Evolutionary conservation across 371 early-diverging fungal species (phyloP).

Genomic region (Blastocladiella emersonii): DNA sequence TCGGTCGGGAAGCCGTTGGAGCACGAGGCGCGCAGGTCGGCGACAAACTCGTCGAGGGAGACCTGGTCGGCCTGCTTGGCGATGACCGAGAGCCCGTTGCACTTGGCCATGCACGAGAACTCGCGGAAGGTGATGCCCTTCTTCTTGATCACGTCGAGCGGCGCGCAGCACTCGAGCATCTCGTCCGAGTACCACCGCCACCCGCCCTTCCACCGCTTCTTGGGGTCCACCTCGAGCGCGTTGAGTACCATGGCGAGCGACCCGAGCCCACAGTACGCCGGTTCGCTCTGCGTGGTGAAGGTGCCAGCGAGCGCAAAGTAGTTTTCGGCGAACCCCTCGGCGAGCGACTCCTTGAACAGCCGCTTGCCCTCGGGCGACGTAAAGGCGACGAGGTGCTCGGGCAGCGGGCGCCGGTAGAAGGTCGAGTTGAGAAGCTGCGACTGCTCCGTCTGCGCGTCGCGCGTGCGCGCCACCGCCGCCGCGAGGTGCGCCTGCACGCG

Average conservation of each 20-base stretch:
- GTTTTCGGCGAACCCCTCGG: slow-evolving; percentile 56
- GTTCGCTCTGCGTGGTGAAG: slow-evolving; percentile 27
- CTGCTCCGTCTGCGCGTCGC: background rate
- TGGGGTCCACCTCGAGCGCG: slow-evolving; percentile 78
- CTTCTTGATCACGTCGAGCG: slow-evolving; percentile 51
- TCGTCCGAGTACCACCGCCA: slow-evolving; percentile 87
- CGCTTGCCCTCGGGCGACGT: slow-evolving; percentile 60
- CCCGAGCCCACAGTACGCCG: slow-evolving; percentile 54
- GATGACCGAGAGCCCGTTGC: slow-evolving; percentile 57
- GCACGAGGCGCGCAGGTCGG: slow-evolving; percentile 34
- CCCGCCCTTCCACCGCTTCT: slow-evolving; percentile 71
- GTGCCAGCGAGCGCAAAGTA: slow-evolving; percentile 76
- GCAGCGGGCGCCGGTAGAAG: slow-evolving; percentile 64
- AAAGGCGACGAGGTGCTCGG: slow-evolving; percentile 54
- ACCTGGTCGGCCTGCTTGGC: slow-evolving; percentile 49
- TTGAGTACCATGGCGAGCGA: slow-evolving; percentile 81
- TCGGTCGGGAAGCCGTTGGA: slow-evolving; percentile 28
- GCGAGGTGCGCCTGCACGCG: background rate
- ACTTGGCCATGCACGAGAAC: slow-evolving; percentile 71
- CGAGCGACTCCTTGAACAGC: slow-evolving; percentile 62
- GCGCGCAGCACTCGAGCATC: slow-evolving; percentile 66
- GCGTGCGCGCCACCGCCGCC: background rate
- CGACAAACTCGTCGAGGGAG: slow-evolving; percentile 54
- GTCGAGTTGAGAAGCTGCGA: slow-evolving; percentile 11
- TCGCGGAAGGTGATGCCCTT: slow-evolving; percentile 80